These are phyloP conservation scores for Colletotrichum sp. DNA, from an alignment of 2,329 filamentous ascomycete species.

Conservation along the genomic window DNA sequence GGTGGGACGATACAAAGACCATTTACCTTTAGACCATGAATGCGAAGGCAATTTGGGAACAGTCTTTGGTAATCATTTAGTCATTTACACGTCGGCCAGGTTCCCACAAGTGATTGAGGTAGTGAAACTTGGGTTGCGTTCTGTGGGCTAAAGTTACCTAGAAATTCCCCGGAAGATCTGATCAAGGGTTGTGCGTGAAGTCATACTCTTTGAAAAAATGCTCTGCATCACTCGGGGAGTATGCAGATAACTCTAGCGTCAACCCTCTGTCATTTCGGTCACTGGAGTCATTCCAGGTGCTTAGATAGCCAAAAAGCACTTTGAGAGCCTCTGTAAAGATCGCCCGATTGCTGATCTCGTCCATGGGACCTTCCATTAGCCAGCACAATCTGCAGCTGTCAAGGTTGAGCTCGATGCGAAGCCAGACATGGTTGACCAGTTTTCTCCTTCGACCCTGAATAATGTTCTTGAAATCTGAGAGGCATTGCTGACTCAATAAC, in stretches of 20 bases:
- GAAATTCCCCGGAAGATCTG: background rate
- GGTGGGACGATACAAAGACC: background rate
- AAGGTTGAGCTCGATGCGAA: background rate
- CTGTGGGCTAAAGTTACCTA: background rate
- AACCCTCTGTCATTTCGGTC: background rate
- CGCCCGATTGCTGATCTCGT: background rate
- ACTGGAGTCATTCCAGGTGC: background rate
- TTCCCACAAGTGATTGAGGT: background rate
- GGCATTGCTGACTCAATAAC: background rate
- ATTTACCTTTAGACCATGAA: background rate
- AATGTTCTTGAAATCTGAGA: background rate
- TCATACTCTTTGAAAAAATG: background rate
- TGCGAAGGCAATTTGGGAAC: background rate
- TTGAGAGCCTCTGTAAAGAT: background rate
- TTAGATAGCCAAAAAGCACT: background rate
- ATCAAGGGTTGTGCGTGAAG: background rate
- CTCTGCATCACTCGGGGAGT: background rate
- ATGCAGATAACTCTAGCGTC: background rate
- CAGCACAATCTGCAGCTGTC: background rate
- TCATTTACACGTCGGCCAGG: background rate
- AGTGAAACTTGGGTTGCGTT: background rate
- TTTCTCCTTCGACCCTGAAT: background rate
- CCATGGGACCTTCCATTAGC: background rate
- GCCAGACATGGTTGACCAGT: background rate
- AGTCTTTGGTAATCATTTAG: too few relatives aligned